Base-by-base conservation (phyloP, 805 yeast genomes). In the Saccharomyces paradoxus region DNA sequence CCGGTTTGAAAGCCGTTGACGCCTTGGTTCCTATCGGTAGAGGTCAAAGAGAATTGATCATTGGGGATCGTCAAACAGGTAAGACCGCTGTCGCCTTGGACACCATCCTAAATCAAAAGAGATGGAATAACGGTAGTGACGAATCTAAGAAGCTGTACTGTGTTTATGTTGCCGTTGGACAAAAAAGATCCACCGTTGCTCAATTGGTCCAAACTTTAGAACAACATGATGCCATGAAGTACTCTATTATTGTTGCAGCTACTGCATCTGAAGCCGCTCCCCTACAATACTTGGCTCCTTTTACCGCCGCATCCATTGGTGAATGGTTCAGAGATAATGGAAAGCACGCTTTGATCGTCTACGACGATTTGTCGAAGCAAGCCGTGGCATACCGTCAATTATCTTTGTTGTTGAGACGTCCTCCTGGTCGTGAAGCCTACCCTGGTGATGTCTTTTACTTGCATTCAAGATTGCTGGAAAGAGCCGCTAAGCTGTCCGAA, bases 261-360 rank as follows among this genome's bases (percentile, higher is more conserved):
- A 94, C 99, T 71, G 99, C 99, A 67, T 94, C 99, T 61, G 99
- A 94, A 83, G 99, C 99, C 69, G 99, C 99, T 77, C 99, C 99
- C 77, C 83, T 94, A 78, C 99, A 94, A 84, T 94, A 90, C 83
- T 81, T 94, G 76, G 98, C 99, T 82, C 99, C 99, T 77, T 94
- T 94, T 96, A 89, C 99, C 69, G 99, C 91, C 67, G 87, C 96
- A 76, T 96, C 99, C 72, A 91, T 94, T 76, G 97, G 98, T 82
- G 99, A 94, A 83, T 94, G 99, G 99, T 94, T 94, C 95, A 89
- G 99, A 85, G 99, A 94, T 84, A 94, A 92, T 79, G 97, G 96
- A 75, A 88, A 79, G 77, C 98, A 94, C 79, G 95, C 98, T 69
- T 81, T 92, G 80, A 94, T 92, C 77, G 80, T 89, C 85, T 92